phyloP scores from a whole-genome alignment of 1,284 basidiomycete species.

The Albatrellus sp. region DNA sequence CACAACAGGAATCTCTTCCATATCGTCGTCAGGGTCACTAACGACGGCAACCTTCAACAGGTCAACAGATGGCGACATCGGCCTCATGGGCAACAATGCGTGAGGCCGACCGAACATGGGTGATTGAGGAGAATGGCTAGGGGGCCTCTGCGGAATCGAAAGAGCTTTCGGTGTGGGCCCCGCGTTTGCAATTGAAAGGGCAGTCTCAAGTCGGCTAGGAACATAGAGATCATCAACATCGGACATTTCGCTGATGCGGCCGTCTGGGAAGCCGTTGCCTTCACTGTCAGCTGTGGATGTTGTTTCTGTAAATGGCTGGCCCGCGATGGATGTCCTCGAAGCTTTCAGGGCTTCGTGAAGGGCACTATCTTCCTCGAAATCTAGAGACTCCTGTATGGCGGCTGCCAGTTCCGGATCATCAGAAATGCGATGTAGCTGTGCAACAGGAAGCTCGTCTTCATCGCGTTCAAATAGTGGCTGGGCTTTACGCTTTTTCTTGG shows the following conservation, averaged over 20 bases:
- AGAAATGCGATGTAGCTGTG: conserved; percentile 7
- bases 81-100: not conserved
- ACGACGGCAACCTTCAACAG: not conserved
- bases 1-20: conserved; percentile 28
- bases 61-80: not conserved
- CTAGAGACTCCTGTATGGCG: conserved; percentile 49
- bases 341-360: conserved; percentile 20
- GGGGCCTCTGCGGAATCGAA: not conserved
- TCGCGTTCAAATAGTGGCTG: conserved; percentile 48
- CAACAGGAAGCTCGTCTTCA: conserved; percentile 25
- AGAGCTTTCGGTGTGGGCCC: conserved; percentile 22
- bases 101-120: conserved; percentile 10
- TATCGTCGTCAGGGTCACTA: conserved; percentile 27
- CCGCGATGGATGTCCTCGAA: conserved; percentile 12
- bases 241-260: conserved; percentile 7
- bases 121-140: conserved; percentile 1
- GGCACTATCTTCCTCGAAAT: conserved; percentile 21
- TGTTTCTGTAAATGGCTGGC: conserved; percentile 7
- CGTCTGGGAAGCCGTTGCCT: conserved; percentile 2
- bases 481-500: conserved; percentile 15
- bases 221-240: conserved; percentile 29
- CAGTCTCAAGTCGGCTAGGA: conserved; percentile 47
- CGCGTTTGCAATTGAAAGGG: conserved; percentile 49
- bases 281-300: conserved; percentile 8
- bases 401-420: conserved; percentile 36